Percentiles rank a stretch among this genome's conserved stretches.
These are phyloP conservation scores for Tausonia pullulans DNA, from an alignment of 1,284 basidiomycete genomes.

Conservation along the genomic window DNA sequence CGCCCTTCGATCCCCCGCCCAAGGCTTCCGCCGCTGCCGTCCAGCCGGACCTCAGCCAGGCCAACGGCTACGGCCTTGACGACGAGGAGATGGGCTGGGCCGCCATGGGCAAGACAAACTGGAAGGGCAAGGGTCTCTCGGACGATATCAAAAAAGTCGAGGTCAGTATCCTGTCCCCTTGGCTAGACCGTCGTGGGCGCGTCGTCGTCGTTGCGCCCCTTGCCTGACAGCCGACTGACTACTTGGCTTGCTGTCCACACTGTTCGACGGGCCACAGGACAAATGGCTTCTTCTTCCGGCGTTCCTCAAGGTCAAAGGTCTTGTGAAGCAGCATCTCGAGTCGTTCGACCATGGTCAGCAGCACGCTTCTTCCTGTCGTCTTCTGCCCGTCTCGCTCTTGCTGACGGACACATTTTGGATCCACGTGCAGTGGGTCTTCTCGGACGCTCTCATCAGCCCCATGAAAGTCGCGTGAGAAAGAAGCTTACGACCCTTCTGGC, in stretches of 20 bases:
- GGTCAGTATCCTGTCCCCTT: constrained; percentile 25
- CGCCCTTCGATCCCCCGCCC: neutral
- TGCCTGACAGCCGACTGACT: neutral
- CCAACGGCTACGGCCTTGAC: constrained; percentile 18
- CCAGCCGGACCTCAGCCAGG: neutral
- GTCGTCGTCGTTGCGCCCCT: neutral
- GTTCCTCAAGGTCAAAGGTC: constrained; percentile 88
- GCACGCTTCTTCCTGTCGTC: neutral
- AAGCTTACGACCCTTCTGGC: no score
- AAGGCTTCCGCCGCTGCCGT: neutral
- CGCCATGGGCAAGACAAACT: constrained; percentile 30
- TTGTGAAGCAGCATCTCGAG: constrained; percentile 99
- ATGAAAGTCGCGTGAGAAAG: no score
- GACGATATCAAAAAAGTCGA: constrained; percentile 43
- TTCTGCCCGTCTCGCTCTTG: neutral
- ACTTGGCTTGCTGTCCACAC: no score
- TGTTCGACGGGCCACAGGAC: constrained; percentile 46
- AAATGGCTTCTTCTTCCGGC: constrained; percentile 95
- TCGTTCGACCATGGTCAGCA: constrained; percentile 62
- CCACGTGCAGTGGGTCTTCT: neutral
- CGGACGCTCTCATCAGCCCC: neutral
- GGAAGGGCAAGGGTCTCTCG: constrained; percentile 33
- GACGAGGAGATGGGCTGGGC: constrained; percentile 32
- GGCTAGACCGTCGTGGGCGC: no score
- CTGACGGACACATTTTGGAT: neutral